Conservation (phyloP, 768 basidiomycete species). For the Mycena galopus region DNA sequence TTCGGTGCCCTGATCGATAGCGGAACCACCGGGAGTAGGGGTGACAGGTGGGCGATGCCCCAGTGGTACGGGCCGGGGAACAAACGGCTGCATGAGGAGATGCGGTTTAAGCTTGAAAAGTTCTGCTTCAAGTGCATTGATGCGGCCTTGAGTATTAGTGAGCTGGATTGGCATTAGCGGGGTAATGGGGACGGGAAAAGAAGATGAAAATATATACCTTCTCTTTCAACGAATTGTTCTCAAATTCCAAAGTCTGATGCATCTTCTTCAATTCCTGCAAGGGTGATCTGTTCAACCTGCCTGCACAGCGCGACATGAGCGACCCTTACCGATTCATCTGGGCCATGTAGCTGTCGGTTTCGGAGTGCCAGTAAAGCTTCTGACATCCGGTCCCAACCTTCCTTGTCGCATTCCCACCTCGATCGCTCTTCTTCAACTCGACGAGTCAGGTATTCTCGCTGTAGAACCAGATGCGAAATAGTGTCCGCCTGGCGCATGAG, state of each 20-base stretch:
- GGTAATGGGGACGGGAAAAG: background rate
- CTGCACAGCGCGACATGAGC: background rate
- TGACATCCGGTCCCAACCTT: constrained; percentile 74
- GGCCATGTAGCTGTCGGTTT: constrained; percentile 50
- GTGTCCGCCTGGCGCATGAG: constrained; percentile 72
- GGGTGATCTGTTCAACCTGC: constrained; percentile 1
- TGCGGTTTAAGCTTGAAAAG: constrained; percentile 75
- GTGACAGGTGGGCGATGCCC: background rate
- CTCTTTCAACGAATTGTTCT: constrained; percentile 71
- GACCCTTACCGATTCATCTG: constrained; percentile 59
- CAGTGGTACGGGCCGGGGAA: constrained; percentile 8
- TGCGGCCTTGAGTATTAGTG: constrained; percentile 65
- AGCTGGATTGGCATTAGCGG: constrained; percentile 57
- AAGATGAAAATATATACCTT: constrained; percentile 67
- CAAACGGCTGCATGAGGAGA: constrained; percentile 71
- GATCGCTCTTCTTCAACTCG: constrained; percentile 70
- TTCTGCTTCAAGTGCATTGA: constrained; percentile 72
- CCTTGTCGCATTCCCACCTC: constrained; percentile 73
- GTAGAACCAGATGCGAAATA: constrained; percentile 67
- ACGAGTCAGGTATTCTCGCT: constrained; percentile 69
- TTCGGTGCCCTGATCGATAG: constrained; percentile 25
- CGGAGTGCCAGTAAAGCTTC: constrained; percentile 73
- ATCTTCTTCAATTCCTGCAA: constrained; percentile 69
- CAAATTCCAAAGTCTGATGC: constrained; percentile 64
- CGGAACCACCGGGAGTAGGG: background rate